These are phyloP conservation scores for Russula virescens DNA, from an alignment of 768 basidiomycete genomes.

Conservation along the genomic window DNA sequence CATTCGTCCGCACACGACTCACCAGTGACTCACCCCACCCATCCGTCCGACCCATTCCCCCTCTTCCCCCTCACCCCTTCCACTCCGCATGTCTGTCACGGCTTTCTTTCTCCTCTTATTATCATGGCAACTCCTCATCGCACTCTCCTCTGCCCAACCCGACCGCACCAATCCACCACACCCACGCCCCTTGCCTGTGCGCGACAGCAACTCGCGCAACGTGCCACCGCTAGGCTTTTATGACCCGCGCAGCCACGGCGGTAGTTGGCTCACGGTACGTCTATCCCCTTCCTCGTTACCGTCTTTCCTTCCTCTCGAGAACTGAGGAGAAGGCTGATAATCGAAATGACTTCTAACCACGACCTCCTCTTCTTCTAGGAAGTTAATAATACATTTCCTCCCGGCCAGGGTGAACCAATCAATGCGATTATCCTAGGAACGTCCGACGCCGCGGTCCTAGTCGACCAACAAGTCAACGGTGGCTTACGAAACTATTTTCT, in stretches of 20 bases:
- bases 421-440: conserved; percentile 75
- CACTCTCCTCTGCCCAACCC: conserved; percentile 15
- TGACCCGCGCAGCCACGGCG: conserved; percentile 50
- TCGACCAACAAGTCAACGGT: conserved; percentile 53
- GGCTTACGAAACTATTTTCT: conserved; percentile 78
- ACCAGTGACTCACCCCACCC: too few relatives aligned
- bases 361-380: background rate
- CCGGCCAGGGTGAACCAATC: conserved; percentile 58
- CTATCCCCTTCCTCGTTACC: background rate
- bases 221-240: conserved; percentile 55
- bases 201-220: conserved; percentile 14
- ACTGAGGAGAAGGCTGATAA: too few relatives aligned
- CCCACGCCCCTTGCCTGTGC: conserved; percentile 27
- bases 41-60: too few relatives aligned
- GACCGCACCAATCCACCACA: conserved; percentile 19
- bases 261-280: conserved; percentile 67
- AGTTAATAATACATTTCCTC: conserved; percentile 3
- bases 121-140: conserved; percentile 28
- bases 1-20: too few relatives aligned
- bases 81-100: conserved; percentile 27
- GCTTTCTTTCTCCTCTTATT: conserved; percentile 32
- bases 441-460: conserved; percentile 66
- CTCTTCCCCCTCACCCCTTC: background rate
- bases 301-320: too few relatives aligned
- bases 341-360: too few relatives aligned